Base-by-base conservation (phyloP, 345 rosid genomes). In the Hevea brasiliensis region DNA sequence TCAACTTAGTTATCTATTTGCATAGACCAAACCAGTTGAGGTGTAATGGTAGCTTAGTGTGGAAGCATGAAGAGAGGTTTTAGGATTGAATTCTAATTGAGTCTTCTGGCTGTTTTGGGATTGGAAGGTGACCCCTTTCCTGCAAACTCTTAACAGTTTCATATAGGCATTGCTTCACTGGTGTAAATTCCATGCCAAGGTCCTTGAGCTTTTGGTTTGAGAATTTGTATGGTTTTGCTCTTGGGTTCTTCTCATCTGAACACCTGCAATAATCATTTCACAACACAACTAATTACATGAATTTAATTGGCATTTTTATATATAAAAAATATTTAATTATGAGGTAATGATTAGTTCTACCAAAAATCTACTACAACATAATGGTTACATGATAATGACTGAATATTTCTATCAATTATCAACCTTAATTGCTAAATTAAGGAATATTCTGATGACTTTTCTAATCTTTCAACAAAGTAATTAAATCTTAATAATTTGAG, bases 91-190 rank as follows among this genome's bases (percentile, higher is more conserved):
- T 81, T 8, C 37, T 75, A 35, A 83, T 3, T 0, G 86, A 18
- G 27, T 81, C 78, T 7, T 83, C 70, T 5, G 72, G 67, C 17
- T 85, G 87, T 60, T 84, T 71, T 11, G 92, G 98, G 69, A 84
- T 57, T 0, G 93, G 86, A 45, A 95, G 91, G 56, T 89, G 94
- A 24, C 97, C 98, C 77, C 84, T 92, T 80, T 92, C 96, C 82
- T 92, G 93, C 80, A 95, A 82, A 85, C 89, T 84, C 87, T 84
- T 95, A 8, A 95, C 99, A 3, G 99, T 89, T 66, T 95, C 97
- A 61, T 92, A 95, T 1, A 95, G 77, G 79, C 89, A 77, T 54
- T 95, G 97, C 77, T 89, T 89, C 73, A 87, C 89, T 0, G 99
- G 82, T 42, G 87, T 89, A 81, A 94, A 89, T 77, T 90, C 93